These are phyloP conservation scores for Umbelopsis sp. DNA, from an alignment of 192 early-diverging fungal species.

Conservation along the genomic window DNA sequence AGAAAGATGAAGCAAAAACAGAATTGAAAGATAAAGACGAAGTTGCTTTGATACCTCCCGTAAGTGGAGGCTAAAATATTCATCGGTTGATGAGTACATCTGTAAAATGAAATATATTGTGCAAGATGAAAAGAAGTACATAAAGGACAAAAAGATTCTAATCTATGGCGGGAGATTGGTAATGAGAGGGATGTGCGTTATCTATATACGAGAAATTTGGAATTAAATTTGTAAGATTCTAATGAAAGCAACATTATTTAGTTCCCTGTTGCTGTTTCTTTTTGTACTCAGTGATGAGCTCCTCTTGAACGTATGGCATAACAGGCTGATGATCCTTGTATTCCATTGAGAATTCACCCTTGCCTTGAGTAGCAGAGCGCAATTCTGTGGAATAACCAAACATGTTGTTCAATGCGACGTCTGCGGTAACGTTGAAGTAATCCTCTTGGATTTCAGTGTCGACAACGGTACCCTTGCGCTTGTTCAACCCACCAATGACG, in stretches of 20 bases:
- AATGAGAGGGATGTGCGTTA: neutral
- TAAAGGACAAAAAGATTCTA: conserved; percentile 5
- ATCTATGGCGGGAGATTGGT: conserved; percentile 1
- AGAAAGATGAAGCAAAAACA: conserved; percentile 38
- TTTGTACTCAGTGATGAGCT: conserved; percentile 87
- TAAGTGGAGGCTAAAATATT: conserved; percentile 60
- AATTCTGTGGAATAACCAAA: conserved; percentile 98
- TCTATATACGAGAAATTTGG: conserved; percentile 9
- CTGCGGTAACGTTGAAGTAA: conserved; percentile 81
- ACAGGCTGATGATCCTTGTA: conserved; percentile 87
- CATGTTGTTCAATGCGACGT: conserved; percentile 98
- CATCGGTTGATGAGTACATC: neutral
- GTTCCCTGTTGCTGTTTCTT: conserved; percentile 54
- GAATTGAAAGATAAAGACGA: conserved; percentile 59
- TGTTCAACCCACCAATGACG: conserved; percentile 92
- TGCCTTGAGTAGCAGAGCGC: conserved; percentile 89
- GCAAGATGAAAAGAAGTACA: neutral
- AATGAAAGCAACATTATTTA: neutral
- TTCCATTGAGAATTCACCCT: conserved; percentile 99
- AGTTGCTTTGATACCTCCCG: conserved; percentile 67
- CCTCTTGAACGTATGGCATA: conserved; percentile 77
- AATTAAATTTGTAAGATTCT: neutral
- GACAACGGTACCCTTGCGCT: conserved; percentile 94
- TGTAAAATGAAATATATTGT: conserved; percentile 4
- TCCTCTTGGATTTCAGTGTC: conserved; percentile 94